Evolutionary conservation across 768 basidiomycete genomes (phyloP), one percentile per base, ranked within the genome.

Genomic region (Naganishia antarctica): DNA sequence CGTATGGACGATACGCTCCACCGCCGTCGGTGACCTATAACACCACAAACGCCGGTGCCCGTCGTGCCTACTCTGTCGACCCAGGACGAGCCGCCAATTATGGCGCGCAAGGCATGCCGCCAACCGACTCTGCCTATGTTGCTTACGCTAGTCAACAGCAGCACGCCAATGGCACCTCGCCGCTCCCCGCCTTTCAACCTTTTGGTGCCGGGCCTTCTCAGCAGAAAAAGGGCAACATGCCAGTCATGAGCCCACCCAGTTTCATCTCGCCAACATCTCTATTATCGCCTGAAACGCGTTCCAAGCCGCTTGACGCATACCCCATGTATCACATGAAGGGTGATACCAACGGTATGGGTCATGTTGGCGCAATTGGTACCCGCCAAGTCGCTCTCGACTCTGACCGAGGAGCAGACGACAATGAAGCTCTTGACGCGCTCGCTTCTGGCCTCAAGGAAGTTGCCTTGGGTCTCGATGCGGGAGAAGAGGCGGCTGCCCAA

Each of bases 201-300:
- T 77, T 75, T 63, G 68, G 69, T 41, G 61, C 43, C 31, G 50
- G n/a, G 6, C 53, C 44, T n/a, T 11, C 16, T 13, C 47, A 32
- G 4, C 31, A 18, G 26, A n/a, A 31, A 26, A 46, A 21, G 37
- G 53, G 34, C 37, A 21, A 15, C 28, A 26, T 40, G 26, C 21
- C 45, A 1, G 46, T 53, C 34, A 51, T 45, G 37, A 49, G 63
- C 43, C 53, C 46, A 43, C 47, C 63, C 57, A 40, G 29, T n/a
- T 77, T 72, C 60, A 73, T 77, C 45, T 73, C 71, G 18, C 74
- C 76, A 11, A 68, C 69, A 13, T 71, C 73, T 0, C 53, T 77
- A 16, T 60, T 74, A 1, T 72, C 74, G 21, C 71, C 71, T 2
- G 63, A 64, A 44, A 37, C 25, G 23, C 44, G 21, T 41, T 23